Conservation (phyloP, 2,329 filamentous ascomycete species). For the Xylaria sp. region DNA sequence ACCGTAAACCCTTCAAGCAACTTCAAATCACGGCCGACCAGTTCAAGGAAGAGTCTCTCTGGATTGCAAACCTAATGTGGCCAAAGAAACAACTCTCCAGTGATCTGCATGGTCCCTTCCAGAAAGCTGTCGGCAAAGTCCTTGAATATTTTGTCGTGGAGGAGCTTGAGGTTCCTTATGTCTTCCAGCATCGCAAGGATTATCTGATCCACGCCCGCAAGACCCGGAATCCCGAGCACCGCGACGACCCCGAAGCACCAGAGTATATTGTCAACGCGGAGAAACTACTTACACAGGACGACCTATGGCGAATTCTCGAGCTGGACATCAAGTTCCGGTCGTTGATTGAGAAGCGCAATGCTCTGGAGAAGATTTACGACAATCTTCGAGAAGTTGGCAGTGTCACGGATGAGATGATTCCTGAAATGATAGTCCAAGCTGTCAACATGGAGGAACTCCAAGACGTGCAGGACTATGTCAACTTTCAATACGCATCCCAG, state of each 20-base stretch:
- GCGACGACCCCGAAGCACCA: slow-evolving; percentile 69
- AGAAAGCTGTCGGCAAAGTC: slow-evolving; percentile 86
- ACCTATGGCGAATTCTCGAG: slow-evolving; percentile 94
- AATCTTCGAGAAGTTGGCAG: slow-evolving; percentile 65
- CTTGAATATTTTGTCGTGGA: slow-evolving; percentile 94
- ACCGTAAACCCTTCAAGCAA: slow-evolving; percentile 84
- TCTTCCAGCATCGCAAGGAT: slow-evolving; percentile 97
- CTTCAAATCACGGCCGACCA: slow-evolving; percentile 80
- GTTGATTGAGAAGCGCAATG: slow-evolving; percentile 87
- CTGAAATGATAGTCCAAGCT: slow-evolving; percentile 79
- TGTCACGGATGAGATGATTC: slow-evolving; percentile 73
- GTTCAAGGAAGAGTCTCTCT: slow-evolving; percentile 84
- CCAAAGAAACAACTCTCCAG: slow-evolving; percentile 77
- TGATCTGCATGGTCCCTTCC: slow-evolving; percentile 80
- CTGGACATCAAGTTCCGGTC: slow-evolving; percentile 94
- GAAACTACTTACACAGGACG: slow-evolving; percentile 87
- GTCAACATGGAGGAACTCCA: slow-evolving; percentile 93
- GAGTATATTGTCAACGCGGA: slow-evolving; percentile 78
- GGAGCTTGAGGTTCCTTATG: slow-evolving; percentile 93
- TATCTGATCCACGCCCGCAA: slow-evolving; percentile 91
- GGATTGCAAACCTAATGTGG: slow-evolving; percentile 90
- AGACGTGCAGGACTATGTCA: slow-evolving; percentile 93
- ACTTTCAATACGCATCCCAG: slow-evolving; percentile 87
- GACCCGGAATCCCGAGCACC: slow-evolving; percentile 59
- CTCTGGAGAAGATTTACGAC: slow-evolving; percentile 77